A percentile compares a stretch with the other conserved stretches of the same genome.
Conservation (phyloP, 129 eudicot genomes). For the Centaurea solstitialis region DNA sequence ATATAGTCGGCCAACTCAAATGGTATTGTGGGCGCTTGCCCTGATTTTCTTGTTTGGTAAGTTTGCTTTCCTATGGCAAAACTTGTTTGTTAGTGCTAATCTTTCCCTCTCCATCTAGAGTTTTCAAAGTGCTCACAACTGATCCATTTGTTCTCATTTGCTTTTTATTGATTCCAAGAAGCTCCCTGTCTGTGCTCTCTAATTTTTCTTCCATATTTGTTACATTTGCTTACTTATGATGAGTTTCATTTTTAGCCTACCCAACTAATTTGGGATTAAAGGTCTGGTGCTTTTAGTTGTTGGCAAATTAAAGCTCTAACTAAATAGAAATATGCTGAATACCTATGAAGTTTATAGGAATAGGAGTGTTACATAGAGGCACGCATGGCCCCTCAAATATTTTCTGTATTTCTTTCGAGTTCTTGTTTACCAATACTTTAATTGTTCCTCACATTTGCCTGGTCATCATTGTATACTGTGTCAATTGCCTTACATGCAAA, state of each 20-base stretch:
- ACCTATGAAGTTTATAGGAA: not conserved
- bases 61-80: constrained; percentile 32
- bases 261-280: not conserved
- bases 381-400: too few relatives aligned
- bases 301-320: not conserved
- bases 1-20: constrained; percentile 69
- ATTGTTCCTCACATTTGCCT: too few relatives aligned
- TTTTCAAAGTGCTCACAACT: not conserved
- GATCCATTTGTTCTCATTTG: not conserved
- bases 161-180: not conserved
- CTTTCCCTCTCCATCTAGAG: not conserved
- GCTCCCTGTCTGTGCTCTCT: not conserved
- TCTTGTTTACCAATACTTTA: not conserved
- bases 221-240: not conserved
- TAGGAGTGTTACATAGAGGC: not conserved
- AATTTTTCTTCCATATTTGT: not conserved
- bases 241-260: not conserved
- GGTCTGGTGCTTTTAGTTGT: not conserved
- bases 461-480: too few relatives aligned
- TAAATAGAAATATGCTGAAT: not conserved
- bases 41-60: constrained; percentile 72
- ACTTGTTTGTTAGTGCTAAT: not conserved
- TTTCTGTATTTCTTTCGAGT: too few relatives aligned
- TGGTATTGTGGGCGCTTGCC: constrained; percentile 48
- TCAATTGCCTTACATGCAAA: not conserved